Base-by-base conservation (phyloP, 768 basidiomycete genomes). In the Boletales sp. region DNA sequence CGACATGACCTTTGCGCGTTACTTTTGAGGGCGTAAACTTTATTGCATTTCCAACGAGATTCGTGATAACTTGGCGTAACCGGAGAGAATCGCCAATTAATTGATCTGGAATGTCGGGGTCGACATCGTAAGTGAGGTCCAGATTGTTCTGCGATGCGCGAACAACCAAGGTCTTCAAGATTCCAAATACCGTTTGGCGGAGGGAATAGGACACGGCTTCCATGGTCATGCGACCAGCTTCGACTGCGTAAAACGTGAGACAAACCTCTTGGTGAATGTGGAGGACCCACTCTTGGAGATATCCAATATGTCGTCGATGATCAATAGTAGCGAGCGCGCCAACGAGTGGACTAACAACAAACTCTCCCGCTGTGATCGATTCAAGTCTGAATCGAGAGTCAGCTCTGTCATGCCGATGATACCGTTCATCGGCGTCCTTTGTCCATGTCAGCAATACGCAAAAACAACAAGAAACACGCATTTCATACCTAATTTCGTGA, bases 351-450 rank as follows among this genome's bases (percentile, higher is more conserved):
- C 97, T 32, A 98, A 83, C 60, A 97, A 77, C 66, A 99, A 74
- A 67, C 94, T 97, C 74, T 98, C 97, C 53, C 95, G 76, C 69
- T 98, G 97, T 35, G 90, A 89, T 55, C 95, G 73, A 53, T 94
- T 97, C 57, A 99, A 71, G 66, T 99, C 97, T 39, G 89, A 93
- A 63, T 99, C 97, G 18, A 99, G 83, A 10, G 97, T 97, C 50
- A 99, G 72, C 69, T 95, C 94, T 21, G 95, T 99, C 94, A 99
- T 94, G n/a, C 95, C 95, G 58, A 99, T 98, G 68, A 99, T 99
- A 63, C 97, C 95, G 65, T 98, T 99, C 95, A 98, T 99, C 0
- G 97, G 97, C 19, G 97, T 98, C 66, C 95, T 93, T 63, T n/a
- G 27, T 40, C 14, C 43, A 43, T 29, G 43, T 64, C 52, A 54